phyloP scores from a whole-genome alignment of 1,284 basidiomycete species.

The Testicularia cyperi region DNA sequence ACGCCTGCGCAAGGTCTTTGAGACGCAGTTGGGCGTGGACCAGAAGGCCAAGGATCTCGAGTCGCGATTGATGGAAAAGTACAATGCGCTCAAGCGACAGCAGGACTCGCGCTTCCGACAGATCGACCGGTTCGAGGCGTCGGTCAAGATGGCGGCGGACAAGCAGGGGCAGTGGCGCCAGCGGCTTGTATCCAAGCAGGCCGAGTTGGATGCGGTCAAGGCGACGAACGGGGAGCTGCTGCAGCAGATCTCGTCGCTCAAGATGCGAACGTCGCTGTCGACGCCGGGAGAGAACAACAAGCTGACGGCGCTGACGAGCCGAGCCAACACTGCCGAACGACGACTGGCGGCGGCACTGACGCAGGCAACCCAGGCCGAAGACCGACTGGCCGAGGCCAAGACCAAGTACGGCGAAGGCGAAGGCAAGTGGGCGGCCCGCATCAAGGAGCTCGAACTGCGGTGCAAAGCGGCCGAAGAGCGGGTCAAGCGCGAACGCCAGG shows the following conservation, averaged over 20 bases:
- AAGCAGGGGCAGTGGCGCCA: slow-evolving; percentile 82
- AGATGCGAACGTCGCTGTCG: slow-evolving; percentile 62
- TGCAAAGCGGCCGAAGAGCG: slow-evolving; percentile 85
- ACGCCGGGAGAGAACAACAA: slow-evolving; percentile 43
- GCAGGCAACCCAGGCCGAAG: slow-evolving; percentile 77
- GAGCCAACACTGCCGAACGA: slow-evolving; percentile 66
- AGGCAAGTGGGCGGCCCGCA: slow-evolving; percentile 50
- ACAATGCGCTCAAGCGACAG: slow-evolving; percentile 77
- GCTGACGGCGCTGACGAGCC: slow-evolving; percentile 38
- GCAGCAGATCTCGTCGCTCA: slow-evolving; percentile 70
- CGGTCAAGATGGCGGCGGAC: slow-evolving; percentile 80
- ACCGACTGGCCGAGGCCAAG: slow-evolving; percentile 82
- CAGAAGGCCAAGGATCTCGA: slow-evolving; percentile 81
- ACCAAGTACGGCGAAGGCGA: slow-evolving; percentile 44
- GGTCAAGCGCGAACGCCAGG: slow-evolving; percentile 90
- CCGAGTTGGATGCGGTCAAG: slow-evolving; percentile 71
- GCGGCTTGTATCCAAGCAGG: slow-evolving; percentile 78
- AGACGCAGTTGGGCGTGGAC: slow-evolving; percentile 83
- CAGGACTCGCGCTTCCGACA: slow-evolving; percentile 86
- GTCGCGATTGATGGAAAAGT: slow-evolving; percentile 70
- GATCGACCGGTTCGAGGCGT: slow-evolving; percentile 87
- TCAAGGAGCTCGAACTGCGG: slow-evolving; percentile 74
- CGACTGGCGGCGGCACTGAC: slow-evolving; percentile 77
- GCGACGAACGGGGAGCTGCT: slow-evolving; percentile 75
- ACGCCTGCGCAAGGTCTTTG: slow-evolving; percentile 77